Percentiles rank a stretch among this genome's conserved stretches.
These are phyloP conservation scores for Warburgia ugandensis DNA, from an alignment of 164 flowering plant species.

Conservation along the genomic window DNA sequence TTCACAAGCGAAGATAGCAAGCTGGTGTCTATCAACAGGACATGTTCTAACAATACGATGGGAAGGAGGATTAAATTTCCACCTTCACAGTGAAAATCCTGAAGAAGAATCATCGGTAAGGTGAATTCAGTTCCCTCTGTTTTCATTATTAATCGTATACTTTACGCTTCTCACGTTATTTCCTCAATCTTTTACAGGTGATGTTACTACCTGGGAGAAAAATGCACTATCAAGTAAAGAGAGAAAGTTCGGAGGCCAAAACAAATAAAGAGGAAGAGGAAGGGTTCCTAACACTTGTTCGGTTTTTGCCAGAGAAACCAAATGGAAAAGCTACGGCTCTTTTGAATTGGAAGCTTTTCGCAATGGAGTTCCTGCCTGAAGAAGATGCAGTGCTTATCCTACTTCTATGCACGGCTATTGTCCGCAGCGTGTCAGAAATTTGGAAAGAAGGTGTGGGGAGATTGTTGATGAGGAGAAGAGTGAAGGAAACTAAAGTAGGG, in stretches of 20 bases:
- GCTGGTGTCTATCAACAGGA: constrained; percentile 79
- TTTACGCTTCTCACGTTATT: no score
- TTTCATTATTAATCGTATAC: no score
- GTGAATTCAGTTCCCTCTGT: not conserved
- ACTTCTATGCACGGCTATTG: constrained; percentile 56
- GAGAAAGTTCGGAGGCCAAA: constrained; percentile 5
- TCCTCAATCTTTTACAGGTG: no score
- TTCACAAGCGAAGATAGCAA: constrained; percentile 31
- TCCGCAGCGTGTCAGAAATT: constrained; percentile 60
- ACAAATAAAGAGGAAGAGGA: constrained; percentile 40
- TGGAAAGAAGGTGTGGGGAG: constrained; percentile 62
- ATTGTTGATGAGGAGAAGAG: constrained; percentile 59
- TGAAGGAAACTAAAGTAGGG: constrained; percentile 59
- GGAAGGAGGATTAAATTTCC: constrained; percentile 34
- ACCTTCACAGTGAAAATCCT: constrained; percentile 26
- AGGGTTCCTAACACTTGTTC: constrained; percentile 64
- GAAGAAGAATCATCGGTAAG: constrained; percentile 44
- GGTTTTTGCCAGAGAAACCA: constrained; percentile 61
- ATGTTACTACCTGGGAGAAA: constrained; percentile 57
- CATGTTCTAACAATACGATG: constrained; percentile 49
- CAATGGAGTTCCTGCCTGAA: constrained; percentile 67
- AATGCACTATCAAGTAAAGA: constrained; percentile 50
- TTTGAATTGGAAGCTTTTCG: constrained; percentile 72
- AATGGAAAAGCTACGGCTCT: constrained; percentile 80
- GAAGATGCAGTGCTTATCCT: constrained; percentile 76